Evolutionary conservation across 768 basidiomycete genomes (phyloP).

Genomic region (Serendipita indica): DNA sequence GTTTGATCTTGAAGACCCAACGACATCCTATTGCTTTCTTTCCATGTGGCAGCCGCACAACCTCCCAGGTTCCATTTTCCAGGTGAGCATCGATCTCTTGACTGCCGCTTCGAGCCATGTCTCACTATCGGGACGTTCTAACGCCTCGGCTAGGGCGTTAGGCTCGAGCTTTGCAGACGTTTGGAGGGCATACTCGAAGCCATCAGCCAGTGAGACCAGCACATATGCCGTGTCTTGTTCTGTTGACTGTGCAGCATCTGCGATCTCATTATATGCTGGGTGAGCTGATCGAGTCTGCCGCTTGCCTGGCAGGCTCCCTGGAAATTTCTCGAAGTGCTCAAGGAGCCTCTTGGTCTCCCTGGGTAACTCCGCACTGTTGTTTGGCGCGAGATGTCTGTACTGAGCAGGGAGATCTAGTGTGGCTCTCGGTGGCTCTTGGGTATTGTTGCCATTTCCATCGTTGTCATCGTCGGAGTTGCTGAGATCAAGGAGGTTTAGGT

Average conservation of each 20-base stretch:
- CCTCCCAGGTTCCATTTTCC: constrained; percentile 15
- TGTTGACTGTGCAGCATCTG: too few relatives aligned
- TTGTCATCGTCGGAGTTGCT: too few relatives aligned
- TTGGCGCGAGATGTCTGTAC: too few relatives aligned
- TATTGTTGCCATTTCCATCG: too few relatives aligned
- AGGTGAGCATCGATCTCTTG: constrained; percentile 12
- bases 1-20: constrained; percentile 24
- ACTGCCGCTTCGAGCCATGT: constrained; percentile 18
- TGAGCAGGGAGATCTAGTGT: too few relatives aligned
- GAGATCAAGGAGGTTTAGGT: too few relatives aligned
- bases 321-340: not conserved
- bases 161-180: constrained; percentile 11
- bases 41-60: constrained; percentile 17
- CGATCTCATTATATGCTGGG: too few relatives aligned
- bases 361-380: too few relatives aligned
- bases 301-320: too few relatives aligned
- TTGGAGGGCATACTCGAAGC: not conserved
- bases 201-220: not conserved
- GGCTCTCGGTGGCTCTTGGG: too few relatives aligned
- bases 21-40: constrained; percentile 19
- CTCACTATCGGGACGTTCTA: constrained; percentile 13
- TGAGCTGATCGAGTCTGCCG: too few relatives aligned
- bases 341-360: too few relatives aligned
- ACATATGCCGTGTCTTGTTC: constrained; percentile 1
- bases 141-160: constrained; percentile 14